A percentile compares a stretch with the other conserved stretches of the same genome.
phyloP scores from a whole-genome alignment of 1,284 basidiomycete species.

The Vanrija sp. region DNA sequence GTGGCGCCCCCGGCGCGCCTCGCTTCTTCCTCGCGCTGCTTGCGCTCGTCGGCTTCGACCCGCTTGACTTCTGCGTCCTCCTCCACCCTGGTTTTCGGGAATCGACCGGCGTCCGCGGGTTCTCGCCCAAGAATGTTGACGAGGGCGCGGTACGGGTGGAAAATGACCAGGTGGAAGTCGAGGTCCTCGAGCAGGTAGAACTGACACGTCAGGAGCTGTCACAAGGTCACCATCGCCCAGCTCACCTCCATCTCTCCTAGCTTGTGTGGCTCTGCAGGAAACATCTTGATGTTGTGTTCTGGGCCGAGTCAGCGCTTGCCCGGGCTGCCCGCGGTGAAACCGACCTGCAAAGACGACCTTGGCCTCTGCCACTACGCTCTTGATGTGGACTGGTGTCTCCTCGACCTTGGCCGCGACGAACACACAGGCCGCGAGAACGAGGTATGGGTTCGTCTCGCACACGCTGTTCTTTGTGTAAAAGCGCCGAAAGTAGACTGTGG shows the following conservation, averaged over 20 bases:
- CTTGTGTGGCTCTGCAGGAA: slow-evolving; percentile 81
- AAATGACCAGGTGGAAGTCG: slow-evolving; percentile 88
- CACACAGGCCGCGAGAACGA: slow-evolving; percentile 87
- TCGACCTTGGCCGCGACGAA: slow-evolving; percentile 97
- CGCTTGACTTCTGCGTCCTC: slow-evolving; percentile 40
- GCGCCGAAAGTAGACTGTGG: slow-evolving; percentile 85
- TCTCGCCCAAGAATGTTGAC: slow-evolving; percentile 64
- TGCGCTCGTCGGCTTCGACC: slow-evolving; percentile 22
- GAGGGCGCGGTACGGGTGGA: slow-evolving; percentile 89
- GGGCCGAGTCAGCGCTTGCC: slow-evolving; percentile 24
- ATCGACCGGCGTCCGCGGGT: slow-evolving; percentile 42
- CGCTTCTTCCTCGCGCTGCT: slow-evolving; percentile 30
- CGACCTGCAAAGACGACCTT: slow-evolving; percentile 69
- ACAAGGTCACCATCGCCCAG: not conserved
- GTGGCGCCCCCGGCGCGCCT: slow-evolving; percentile 6
- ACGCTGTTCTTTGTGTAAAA: slow-evolving; percentile 94
- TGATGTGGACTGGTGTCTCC: slow-evolving; percentile 91
- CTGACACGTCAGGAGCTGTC: slow-evolving; percentile 5
- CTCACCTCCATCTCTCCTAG: slow-evolving; percentile 87
- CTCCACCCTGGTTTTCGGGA: slow-evolving; percentile 32
- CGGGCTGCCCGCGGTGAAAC: slow-evolving; percentile 31
- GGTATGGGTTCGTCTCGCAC: slow-evolving; percentile 88
- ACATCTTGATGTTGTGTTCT: slow-evolving; percentile 66
- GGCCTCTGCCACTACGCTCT: slow-evolving; percentile 82
- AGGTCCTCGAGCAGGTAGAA: slow-evolving; percentile 96